Base-by-base conservation (phyloP, 179 eudicot genomes). In the Heliamphora pulchella region DNA sequence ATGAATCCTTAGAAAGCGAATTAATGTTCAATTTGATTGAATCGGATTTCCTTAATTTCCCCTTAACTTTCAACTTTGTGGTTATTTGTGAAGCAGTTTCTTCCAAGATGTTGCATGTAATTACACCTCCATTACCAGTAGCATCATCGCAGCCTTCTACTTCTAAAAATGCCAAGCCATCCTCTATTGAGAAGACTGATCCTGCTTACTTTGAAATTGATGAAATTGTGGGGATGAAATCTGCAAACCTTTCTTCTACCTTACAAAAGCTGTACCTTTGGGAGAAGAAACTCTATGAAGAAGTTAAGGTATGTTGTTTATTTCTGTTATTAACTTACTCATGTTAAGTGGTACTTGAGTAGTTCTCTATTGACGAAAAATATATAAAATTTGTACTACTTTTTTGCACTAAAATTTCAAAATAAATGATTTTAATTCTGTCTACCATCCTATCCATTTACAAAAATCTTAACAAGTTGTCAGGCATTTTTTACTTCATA, bases 271-370 rank as follows among this genome's bases (percentile, higher is more conserved):
- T 96, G 31, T 90, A 86, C 82, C 90, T 96, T 50, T 96, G 99
- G 99, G 99, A 96, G 87, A 96, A 96, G 89, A 96, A 96, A 87
- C 87, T 96, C 68, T 90, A 84, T 66, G 94, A 96, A 67, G 99
- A 96, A 88, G 98, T 96, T 63, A 92, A 91, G 98, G 99, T 96
- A 84, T 71, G 63, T 3, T 77, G 76, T 55, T 55, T 15, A 22
- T 46, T 53, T 78, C 18, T 46, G 57, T 51, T 14, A n/a, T 62
- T 51, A 71, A 55, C 50, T 80, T 85, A 62, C 61, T 81, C 39
- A 66, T 59, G 15, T 69, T 73, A 50, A 63, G 15, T 73, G 15
- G 76, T 44, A 5, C 77, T 66, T 61, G 18, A 67, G 80, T 79
- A 44, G n/a, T 46, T 73, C 44, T 46, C 58, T 31, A 69, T 17